Evolutionary conservation across 2,329 filamentous ascomycete species (phyloP).

Genomic region (Blastomyces silverae): DNA sequence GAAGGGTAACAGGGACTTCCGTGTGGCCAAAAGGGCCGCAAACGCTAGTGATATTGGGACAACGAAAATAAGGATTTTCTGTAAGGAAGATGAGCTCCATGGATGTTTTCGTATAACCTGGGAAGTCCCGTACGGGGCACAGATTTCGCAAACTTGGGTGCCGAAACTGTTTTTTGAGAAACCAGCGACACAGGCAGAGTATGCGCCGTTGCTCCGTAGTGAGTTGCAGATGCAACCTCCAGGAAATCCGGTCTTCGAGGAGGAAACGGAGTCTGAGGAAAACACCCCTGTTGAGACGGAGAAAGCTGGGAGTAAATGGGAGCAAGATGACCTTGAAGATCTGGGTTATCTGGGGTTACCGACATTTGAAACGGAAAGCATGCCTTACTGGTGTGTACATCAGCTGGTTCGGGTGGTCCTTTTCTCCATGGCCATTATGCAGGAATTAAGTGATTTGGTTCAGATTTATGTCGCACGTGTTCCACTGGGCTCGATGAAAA

Average conservation of each 20-base stretch:
- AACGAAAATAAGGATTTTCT: constrained; percentile 9
- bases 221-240: neutral
- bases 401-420: neutral
- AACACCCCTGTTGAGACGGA: neutral
- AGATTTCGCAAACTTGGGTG: neutral
- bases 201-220: constrained; percentile 1
- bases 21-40: neutral
- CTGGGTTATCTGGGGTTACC: neutral
- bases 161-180: constrained; percentile 10
- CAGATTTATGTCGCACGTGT: neutral
- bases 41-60: constrained; percentile 3
- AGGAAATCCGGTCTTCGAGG: neutral
- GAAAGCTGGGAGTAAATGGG: neutral
- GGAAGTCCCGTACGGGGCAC: neutral
- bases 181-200: neutral
- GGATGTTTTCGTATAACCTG: constrained; percentile 7
- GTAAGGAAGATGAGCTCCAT: neutral
- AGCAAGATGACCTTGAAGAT: neutral
- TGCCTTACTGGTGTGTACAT: constrained; percentile 1
- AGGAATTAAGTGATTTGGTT: neutral
- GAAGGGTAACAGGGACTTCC: neutral
- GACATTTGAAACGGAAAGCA: neutral
- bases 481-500: neutral
- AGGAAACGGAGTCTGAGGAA: neutral
- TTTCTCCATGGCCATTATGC: neutral